phyloP scores from a whole-genome alignment of 2,329 filamentous ascomycete species.

The Sphaerulina populicola region DNA sequence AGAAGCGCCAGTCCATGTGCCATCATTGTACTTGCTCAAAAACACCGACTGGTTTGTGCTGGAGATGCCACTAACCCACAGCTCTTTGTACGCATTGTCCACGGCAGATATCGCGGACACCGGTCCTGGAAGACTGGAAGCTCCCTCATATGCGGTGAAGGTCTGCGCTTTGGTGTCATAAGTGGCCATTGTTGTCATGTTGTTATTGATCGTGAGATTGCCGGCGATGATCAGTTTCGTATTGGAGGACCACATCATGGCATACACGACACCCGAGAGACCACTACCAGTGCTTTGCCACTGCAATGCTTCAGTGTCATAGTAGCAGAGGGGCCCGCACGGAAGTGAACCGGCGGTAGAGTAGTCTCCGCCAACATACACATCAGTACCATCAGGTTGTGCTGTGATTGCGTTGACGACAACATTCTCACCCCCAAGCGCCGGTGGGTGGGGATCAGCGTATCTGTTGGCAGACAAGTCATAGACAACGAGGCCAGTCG shows the following conservation, averaged over 20 bases:
- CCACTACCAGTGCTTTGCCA: constrained; percentile 74
- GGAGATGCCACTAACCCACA: constrained; percentile 67
- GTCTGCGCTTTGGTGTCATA: constrained; percentile 60
- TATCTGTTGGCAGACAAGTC: constrained; percentile 60
- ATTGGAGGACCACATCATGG: constrained; percentile 67
- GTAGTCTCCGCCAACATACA: constrained; percentile 84
- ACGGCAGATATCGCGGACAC: constrained; percentile 68
- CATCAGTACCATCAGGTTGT: constrained; percentile 59
- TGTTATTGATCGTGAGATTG: constrained; percentile 60
- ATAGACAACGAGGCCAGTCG: constrained; percentile 73
- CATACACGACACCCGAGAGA: constrained; percentile 60
- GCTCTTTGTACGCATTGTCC: constrained; percentile 59
- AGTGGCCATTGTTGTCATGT: constrained; percentile 57
- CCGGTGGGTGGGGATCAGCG: constrained; percentile 60
- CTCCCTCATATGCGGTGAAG: constrained; percentile 58
- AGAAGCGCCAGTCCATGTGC: constrained; percentile 59
- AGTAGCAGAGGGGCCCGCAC: constrained; percentile 75
- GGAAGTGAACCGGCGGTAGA: constrained; percentile 71
- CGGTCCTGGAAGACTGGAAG: constrained; percentile 64
- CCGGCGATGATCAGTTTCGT: constrained; percentile 69
- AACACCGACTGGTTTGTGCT: constrained; percentile 61
- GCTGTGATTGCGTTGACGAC: constrained; percentile 69
- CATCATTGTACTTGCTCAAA: constrained; percentile 69
- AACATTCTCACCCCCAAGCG: constrained; percentile 60
- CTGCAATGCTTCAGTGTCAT: constrained; percentile 59